A percentile compares a stretch with the other conserved stretches of the same genome.
These are phyloP conservation scores for Neofusicoccum cordaticola DNA, from an alignment of 2,329 filamentous ascomycete species.

Conservation along the genomic window DNA sequence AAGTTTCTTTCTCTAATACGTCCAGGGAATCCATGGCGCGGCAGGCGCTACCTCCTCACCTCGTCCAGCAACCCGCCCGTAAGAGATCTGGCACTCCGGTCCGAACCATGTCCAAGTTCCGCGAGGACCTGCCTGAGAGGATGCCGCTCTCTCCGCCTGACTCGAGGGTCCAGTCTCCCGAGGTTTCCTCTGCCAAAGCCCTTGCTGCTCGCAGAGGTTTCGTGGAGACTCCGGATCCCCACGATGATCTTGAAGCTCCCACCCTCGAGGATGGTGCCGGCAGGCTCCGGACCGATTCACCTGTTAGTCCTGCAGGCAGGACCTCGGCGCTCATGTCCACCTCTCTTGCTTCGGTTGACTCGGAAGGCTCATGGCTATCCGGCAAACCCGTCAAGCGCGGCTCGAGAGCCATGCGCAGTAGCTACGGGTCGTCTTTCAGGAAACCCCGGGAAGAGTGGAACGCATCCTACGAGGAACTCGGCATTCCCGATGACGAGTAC, in stretches of 20 bases:
- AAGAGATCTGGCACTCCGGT: conserved; percentile 61
- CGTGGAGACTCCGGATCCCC: conserved; percentile 21
- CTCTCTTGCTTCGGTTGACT: conserved; percentile 91
- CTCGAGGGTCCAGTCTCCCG: conserved; percentile 76
- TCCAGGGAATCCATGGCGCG: conserved; percentile 80
- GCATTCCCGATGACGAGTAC: conserved; percentile 70
- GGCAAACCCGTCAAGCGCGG: conserved; percentile 59
- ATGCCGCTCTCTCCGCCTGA: conserved; percentile 81
- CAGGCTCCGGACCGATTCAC: conserved; percentile 41
- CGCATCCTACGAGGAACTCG: conserved; percentile 64
- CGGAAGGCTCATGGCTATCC: conserved; percentile 93
- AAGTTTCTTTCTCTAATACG: conserved; percentile 76
- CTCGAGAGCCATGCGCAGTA: conserved; percentile 47
- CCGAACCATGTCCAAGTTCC: conserved; percentile 84
- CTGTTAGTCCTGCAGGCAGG: conserved; percentile 33
- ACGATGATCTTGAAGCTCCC: not conserved
- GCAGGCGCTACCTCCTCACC: conserved; percentile 51
- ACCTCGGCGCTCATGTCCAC: conserved; percentile 58
- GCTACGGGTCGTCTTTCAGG: conserved; percentile 42
- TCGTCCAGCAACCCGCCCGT: conserved; percentile 43
- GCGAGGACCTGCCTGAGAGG: conserved; percentile 80
- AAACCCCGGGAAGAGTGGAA: conserved; percentile 53
- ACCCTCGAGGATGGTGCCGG: not conserved
- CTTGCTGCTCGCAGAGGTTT: conserved; percentile 36
- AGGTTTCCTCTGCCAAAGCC: conserved; percentile 51